phyloP scores from a whole-genome alignment of 2,329 filamentous ascomycete species.

The Talaromyces sp. region DNA sequence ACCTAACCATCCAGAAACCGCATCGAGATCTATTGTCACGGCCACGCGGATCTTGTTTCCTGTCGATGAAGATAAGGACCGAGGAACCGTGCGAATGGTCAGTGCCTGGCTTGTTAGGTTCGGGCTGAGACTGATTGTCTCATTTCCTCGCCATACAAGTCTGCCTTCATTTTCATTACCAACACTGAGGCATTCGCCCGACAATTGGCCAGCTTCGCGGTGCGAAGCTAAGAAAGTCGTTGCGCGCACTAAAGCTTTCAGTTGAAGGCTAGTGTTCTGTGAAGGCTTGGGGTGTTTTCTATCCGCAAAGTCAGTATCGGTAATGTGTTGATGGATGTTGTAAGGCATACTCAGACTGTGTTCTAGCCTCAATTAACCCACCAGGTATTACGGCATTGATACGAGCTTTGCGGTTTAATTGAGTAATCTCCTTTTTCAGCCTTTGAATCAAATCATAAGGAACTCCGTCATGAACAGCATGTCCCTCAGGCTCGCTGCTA shows the following conservation, averaged over 20 bases:
- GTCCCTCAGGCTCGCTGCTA: slow-evolving; percentile 48
- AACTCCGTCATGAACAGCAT: slow-evolving; percentile 37
- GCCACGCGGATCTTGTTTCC: slow-evolving; percentile 27
- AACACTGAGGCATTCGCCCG: slow-evolving; percentile 52
- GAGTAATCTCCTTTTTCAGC: slow-evolving; percentile 55
- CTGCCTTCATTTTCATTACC: slow-evolving; percentile 53
- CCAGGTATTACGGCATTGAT: slow-evolving; percentile 54
- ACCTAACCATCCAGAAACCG: slow-evolving; percentile 59
- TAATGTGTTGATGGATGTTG: not conserved
- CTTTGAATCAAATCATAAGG: slow-evolving; percentile 53
- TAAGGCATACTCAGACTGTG: not conserved
- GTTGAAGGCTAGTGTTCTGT: slow-evolving; percentile 28
- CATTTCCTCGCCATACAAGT: slow-evolving; percentile 49
- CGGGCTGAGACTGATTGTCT: slow-evolving; percentile 25
- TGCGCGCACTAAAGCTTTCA: slow-evolving; percentile 48
- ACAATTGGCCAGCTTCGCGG: slow-evolving; percentile 52
- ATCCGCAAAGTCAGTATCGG: not conserved
- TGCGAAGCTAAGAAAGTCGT: slow-evolving; percentile 52
- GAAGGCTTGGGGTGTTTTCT: not conserved
- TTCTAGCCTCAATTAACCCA: slow-evolving; percentile 42
- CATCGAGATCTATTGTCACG: slow-evolving; percentile 54
- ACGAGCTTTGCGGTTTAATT: slow-evolving; percentile 49
- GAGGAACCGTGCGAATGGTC: slow-evolving; percentile 18
- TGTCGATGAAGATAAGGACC: slow-evolving; percentile 13
- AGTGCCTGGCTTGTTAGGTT: not conserved